Evolutionary conservation across 2,329 filamentous ascomycete species (phyloP), one percentile per base, ranked within the genome.

Genomic region (Ophiostoma perfectum): DNA sequence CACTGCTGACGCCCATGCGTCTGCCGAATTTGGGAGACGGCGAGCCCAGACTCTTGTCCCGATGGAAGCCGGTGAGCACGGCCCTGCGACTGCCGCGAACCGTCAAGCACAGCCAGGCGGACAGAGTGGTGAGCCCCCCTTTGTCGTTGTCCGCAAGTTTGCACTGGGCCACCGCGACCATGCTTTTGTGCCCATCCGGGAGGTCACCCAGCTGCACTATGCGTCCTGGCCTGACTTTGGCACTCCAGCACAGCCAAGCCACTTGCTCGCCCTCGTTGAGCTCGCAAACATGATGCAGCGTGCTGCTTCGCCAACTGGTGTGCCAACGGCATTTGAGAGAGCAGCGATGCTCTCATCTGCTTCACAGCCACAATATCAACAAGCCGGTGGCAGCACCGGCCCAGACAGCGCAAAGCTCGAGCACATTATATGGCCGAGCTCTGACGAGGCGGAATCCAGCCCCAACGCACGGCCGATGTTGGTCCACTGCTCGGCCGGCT

Each of bases 151-250:
- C 55, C 90, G 95, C 63, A 95, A 95, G 76, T 95, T 98, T 74
- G 90, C 91, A 0, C 80, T 99, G 41, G 89, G 88, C 0, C 92
- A 98, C 76, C 81, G 87, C 2, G 81, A 85, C 1, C 85, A 90
- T 69, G 93, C 94, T 0, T 97, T 97, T 75, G 86, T 88, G 27
- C 91, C 92, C 0, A 90, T 97, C 72, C 90, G 94, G 38, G 93
- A 98, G 78, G 90, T 99, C 71, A 97, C 93, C 0, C 95, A 99
- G 73, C 81, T 99, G 14, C 93, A 98, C 76, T 98, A 97, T 77
- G 88, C 92, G 0, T 89, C 90, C n/a, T 99, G 95, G 95, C 95
- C 95, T 0, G 95, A 99, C 75, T 97, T 98, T 78, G 95, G 95
- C 27, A 90, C 93, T 0, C 94, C 94, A 0, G 93, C 95, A 0